Conservation (phyloP, 2,329 filamentous ascomycete species). For the Botrytis paeoniae region DNA sequence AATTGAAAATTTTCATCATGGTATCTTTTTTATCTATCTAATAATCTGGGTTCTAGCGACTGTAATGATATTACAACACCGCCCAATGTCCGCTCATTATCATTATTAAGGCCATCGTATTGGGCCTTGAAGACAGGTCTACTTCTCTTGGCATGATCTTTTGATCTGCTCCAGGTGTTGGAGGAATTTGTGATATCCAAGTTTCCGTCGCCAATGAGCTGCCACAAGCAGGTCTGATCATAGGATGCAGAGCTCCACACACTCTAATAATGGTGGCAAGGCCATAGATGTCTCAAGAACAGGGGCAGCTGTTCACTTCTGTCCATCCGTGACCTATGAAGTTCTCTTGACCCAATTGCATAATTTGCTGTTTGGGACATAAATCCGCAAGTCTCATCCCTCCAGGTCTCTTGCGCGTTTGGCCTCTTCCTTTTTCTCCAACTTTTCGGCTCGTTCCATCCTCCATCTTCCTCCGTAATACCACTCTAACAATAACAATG, state of each 20-base stretch:
- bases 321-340: background rate
- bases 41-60: background rate
- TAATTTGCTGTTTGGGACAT: background rate
- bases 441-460: conserved; percentile 9
- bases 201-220: background rate
- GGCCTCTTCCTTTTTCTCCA: background rate
- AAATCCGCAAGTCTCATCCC: background rate
- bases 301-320: background rate
- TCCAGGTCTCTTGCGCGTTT: conserved; percentile 10
- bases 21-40: background rate
- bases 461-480: conserved; percentile 14
- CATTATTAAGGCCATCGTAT: background rate
- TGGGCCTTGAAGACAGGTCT: background rate
- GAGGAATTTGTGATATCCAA: background rate
- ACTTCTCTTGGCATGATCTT: background rate
- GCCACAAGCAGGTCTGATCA: background rate
- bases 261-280: background rate
- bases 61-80: background rate
- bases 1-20: background rate
- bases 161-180: background rate
- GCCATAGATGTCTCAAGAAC: background rate
- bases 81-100: background rate
- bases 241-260: background rate
- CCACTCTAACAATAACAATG: conserved; percentile 18
- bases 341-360: background rate